phyloP scores from a whole-genome alignment of 257 asterid species.

The Solanum microdontum region DNA sequence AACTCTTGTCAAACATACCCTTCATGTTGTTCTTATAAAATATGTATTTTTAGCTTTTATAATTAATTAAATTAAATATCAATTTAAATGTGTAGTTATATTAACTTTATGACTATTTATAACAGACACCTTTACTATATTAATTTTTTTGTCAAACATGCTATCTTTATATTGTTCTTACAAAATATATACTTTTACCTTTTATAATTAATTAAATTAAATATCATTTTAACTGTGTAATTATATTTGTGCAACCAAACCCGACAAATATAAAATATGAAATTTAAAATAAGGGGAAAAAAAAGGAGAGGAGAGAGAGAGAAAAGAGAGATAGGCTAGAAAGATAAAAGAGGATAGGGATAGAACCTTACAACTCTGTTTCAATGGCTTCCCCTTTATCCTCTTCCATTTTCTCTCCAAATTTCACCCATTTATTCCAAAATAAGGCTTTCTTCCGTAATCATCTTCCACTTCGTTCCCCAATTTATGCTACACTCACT shows the following conservation, averaged over 20 bases:
- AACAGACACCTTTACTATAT: too few relatives aligned
- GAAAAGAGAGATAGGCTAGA: neutral
- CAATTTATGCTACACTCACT: conserved; percentile 14
- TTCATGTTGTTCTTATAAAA: too few relatives aligned
- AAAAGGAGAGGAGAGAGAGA: neutral
- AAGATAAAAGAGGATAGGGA: conserved; percentile 26
- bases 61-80: too few relatives aligned
- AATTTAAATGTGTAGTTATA: too few relatives aligned
- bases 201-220: too few relatives aligned
- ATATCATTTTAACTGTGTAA: neutral
- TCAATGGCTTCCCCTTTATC: conserved; percentile 49
- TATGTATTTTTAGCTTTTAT: neutral
- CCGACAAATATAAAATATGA: too few relatives aligned
- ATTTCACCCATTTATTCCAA: neutral
- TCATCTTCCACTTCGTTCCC: conserved; percentile 6
- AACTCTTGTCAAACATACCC: neutral
- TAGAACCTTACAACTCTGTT: conserved; percentile 34
- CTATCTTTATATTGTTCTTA: too few relatives aligned
- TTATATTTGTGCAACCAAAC: neutral
- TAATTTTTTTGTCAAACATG: too few relatives aligned
- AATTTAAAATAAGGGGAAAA: neutral
- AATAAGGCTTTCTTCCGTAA: conserved; percentile 6
- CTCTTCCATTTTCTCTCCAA: conserved; percentile 21
- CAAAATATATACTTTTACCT: neutral
- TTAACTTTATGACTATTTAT: too few relatives aligned